phyloP scores from a whole-genome alignment of 257 asterid species.

The Lithospermum erythrorhizon region DNA sequence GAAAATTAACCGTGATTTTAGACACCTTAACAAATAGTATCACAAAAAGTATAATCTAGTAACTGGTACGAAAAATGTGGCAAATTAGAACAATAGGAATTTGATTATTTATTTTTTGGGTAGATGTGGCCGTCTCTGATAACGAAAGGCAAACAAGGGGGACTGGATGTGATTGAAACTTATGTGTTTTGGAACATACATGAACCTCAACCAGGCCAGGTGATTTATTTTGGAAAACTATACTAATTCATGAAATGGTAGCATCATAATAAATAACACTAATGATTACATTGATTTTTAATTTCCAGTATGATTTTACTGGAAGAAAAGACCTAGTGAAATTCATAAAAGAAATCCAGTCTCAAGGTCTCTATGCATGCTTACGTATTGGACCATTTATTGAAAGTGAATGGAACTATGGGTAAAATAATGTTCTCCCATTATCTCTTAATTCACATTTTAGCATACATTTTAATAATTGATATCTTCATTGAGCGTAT shows the following conservation, averaged over 20 bases:
- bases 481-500: no score
- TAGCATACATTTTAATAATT: no score
- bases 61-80: no score
- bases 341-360: conserved; percentile 56
- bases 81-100: not conserved
- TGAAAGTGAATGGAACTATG: conserved; percentile 84
- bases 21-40: no score
- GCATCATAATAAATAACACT: not conserved
- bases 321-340: conserved; percentile 52
- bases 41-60: no score
- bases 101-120: not conserved
- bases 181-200: conserved; percentile 86
- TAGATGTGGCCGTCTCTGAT: conserved; percentile 88
- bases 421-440: conserved; percentile 30
- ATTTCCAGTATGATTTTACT: conserved; percentile 62
- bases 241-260: not conserved
- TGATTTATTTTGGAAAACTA: conserved; percentile 1
- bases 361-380: conserved; percentile 70
- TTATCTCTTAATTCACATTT: not conserved
- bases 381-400: conserved; percentile 82
- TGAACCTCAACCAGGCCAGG: conserved; percentile 66
- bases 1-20: no score
- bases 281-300: not conserved
- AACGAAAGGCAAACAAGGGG: conserved; percentile 65
- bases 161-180: conserved; percentile 62